Evolutionary conservation across 2,329 filamentous ascomycete genomes (phyloP).

Genomic region (Penicillium sp.): DNA sequence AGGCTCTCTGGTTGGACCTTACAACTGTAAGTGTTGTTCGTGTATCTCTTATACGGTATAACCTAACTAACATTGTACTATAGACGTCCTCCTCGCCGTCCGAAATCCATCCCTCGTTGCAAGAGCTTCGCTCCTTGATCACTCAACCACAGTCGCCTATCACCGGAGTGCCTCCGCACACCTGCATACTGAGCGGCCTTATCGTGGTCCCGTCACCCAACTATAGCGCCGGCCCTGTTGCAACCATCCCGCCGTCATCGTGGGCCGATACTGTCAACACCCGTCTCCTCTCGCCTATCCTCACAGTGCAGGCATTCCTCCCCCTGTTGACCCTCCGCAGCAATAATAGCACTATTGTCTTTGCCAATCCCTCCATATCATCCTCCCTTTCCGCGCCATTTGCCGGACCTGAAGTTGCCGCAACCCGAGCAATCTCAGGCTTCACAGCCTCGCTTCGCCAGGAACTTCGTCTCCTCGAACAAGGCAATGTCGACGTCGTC

Average conservation of each 20-base stretch:
- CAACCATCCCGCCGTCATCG: constrained; percentile 76
- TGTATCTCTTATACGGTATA: background rate
- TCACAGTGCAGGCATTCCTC: constrained; percentile 87
- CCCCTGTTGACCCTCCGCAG: constrained; percentile 67
- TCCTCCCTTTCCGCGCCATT: constrained; percentile 45
- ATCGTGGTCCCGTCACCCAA: constrained; percentile 77
- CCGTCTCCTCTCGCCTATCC: constrained; percentile 83
- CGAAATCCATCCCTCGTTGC: constrained; percentile 61
- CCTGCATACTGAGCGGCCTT: constrained; percentile 73
- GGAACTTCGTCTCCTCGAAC: constrained; percentile 70
- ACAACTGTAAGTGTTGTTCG: constrained; percentile 47
- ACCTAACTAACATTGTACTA: constrained; percentile 4
- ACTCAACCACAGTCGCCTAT: constrained; percentile 74
- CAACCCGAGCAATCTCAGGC: constrained; percentile 82
- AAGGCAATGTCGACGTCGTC: constrained; percentile 67
- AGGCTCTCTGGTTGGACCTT: constrained; percentile 78
- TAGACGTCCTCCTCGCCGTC: constrained; percentile 62
- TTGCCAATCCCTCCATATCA: constrained; percentile 48
- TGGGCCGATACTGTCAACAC: constrained; percentile 92
- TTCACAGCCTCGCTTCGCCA: constrained; percentile 78
- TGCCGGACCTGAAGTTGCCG: constrained; percentile 74
- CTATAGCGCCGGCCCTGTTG: constrained; percentile 80
- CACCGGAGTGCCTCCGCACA: constrained; percentile 71
- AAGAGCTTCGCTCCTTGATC: constrained; percentile 71
- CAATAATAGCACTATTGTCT: constrained; percentile 49